Evolutionary conservation across 176 grass and related monocot species (phyloP).

Genomic region (Phyllostachys edulis): DNA sequence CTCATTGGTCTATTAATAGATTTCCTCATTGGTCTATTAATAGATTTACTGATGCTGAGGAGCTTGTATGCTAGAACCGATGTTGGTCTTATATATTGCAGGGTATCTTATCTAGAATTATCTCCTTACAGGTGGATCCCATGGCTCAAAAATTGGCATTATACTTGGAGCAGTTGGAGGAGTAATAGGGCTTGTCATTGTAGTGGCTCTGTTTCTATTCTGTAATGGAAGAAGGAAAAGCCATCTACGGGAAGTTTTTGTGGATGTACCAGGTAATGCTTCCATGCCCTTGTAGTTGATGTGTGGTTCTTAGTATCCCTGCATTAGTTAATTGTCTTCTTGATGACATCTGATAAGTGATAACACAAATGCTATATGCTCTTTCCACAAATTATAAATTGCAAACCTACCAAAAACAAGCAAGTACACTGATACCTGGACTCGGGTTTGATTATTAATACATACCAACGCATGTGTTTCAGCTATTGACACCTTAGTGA

Average conservation of each 20-base stretch:
- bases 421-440: not conserved
- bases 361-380: not conserved
- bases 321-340: slow-evolving; percentile 2
- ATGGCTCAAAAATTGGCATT: slow-evolving; percentile 60
- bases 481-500: not conserved
- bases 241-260: slow-evolving; percentile 56
- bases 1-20: not conserved
- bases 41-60: not conserved
- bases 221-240: slow-evolving; percentile 57
- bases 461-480: not conserved
- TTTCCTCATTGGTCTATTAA: not conserved
- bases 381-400: not conserved
- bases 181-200: slow-evolving; percentile 49
- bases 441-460: not conserved
- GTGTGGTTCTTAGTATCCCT: not conserved
- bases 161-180: slow-evolving; percentile 75
- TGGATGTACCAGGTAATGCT: slow-evolving; percentile 74
- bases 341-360: not conserved
- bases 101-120: not conserved
- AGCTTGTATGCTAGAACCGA: not conserved
- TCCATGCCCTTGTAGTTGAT: slow-evolving; percentile 1
- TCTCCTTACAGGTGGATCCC: slow-evolving; percentile 53
- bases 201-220: slow-evolving; percentile 60
- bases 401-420: not conserved
- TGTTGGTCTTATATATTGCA: not conserved